Percentiles rank a stretch among this genome's conserved stretches.
Evolutionary conservation across 441 rosid species (phyloP).

Genomic region (Adansonia gregorii): DNA sequence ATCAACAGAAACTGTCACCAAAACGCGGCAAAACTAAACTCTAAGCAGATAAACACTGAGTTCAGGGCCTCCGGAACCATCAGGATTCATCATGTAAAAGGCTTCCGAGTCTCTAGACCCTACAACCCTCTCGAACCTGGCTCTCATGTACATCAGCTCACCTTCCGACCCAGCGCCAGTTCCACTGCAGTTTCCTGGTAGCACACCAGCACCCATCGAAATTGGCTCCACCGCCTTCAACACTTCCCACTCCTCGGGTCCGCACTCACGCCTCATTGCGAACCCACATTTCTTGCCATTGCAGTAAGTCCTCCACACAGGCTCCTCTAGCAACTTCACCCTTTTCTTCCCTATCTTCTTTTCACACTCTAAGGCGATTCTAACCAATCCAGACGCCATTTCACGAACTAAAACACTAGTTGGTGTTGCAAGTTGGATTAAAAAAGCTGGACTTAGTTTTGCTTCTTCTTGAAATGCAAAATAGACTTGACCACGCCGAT

Average conservation of each 20-base stretch:
- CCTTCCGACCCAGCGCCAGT: constrained; percentile 51
- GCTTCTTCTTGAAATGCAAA: constrained; percentile 65
- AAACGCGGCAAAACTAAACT: constrained; percentile 31
- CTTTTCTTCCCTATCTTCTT: constrained; percentile 39
- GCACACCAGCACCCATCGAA: constrained; percentile 76
- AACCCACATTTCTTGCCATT: constrained; percentile 71
- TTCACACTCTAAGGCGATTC: constrained; percentile 63
- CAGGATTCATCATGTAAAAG: constrained; percentile 78
- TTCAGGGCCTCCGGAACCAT: constrained; percentile 65
- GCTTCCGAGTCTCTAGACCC: constrained; percentile 80
- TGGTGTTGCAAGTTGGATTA: constrained; percentile 64
- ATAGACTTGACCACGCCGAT: constrained; percentile 65
- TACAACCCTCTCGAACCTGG: constrained; percentile 70
- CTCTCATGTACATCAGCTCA: constrained; percentile 79
- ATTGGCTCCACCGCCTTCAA: constrained; percentile 66
- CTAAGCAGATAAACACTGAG: constrained; percentile 71
- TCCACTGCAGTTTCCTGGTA: constrained; percentile 46
- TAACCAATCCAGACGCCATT: constrained; percentile 69
- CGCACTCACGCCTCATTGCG: constrained; percentile 62
- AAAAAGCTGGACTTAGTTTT: constrained; percentile 48
- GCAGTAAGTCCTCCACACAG: constrained; percentile 66
- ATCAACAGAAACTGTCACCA: background rate
- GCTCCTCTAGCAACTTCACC: constrained; percentile 52
- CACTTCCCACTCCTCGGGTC: constrained; percentile 56
- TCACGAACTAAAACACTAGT: constrained; percentile 59